Conservation (phyloP, 1,284 basidiomycete species). For the Singerocomus rubriflavus region DNA sequence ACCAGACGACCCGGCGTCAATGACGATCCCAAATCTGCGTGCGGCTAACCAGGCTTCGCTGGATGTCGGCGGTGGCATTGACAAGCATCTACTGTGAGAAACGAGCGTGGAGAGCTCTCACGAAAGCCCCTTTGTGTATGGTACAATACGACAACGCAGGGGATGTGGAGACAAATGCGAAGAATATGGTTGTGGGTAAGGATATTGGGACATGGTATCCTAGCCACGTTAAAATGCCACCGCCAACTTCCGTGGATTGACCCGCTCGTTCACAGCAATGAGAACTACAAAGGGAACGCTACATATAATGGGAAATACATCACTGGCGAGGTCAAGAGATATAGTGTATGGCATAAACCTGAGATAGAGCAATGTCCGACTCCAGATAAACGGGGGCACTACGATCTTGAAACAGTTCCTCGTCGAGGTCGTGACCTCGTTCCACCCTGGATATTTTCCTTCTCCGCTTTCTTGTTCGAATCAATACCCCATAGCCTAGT, state of each 20-base stretch:
- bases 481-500: constrained; percentile 28
- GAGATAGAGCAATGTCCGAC: constrained; percentile 10
- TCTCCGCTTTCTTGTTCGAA: constrained; percentile 19
- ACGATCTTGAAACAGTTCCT: constrained; percentile 20
- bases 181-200: background rate
- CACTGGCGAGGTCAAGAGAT: background rate
- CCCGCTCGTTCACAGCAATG: background rate
- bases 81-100: constrained; percentile 27
- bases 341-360: constrained; percentile 2
- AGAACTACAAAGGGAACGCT: background rate
- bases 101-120: constrained; percentile 26
- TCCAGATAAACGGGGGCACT: background rate
- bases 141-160: constrained; percentile 5
- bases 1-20: constrained; percentile 97
- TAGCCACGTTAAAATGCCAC: constrained; percentile 1
- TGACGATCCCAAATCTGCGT: constrained; percentile 91
- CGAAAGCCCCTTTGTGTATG: constrained; percentile 20
- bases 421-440: constrained; percentile 31
- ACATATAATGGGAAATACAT: background rate
- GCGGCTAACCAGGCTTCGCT: constrained; percentile 70
- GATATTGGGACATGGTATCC: background rate
- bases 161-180: background rate
- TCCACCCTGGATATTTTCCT: constrained; percentile 22
- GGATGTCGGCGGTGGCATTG: constrained; percentile 71
- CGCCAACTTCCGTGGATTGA: background rate